A percentile compares a stretch with the other conserved stretches of the same genome.
Conservation (phyloP, 2,329 filamentous ascomycete genomes). For the Paecilomyces niveus region DNA sequence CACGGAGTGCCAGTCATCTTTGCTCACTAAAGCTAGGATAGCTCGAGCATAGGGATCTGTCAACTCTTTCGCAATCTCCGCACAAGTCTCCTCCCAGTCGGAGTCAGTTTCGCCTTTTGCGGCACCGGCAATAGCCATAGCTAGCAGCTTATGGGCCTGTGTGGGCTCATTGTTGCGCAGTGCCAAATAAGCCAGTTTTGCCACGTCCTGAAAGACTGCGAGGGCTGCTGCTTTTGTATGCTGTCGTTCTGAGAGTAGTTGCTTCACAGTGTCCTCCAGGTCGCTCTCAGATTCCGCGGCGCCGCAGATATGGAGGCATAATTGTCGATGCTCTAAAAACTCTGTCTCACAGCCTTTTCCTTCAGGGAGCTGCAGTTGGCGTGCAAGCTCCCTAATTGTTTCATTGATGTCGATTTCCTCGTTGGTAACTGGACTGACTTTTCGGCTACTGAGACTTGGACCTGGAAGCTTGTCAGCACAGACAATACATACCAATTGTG, state of each 20-base stretch:
- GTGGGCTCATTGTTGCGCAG: conserved; percentile 47
- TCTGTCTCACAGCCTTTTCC: conserved; percentile 46
- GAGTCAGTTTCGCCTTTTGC: conserved; percentile 43
- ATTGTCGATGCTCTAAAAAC: conserved; percentile 49
- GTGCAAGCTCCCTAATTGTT: conserved; percentile 45
- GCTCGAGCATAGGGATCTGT: conserved; percentile 56
- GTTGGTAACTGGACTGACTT: conserved; percentile 17
- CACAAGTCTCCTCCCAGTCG: conserved; percentile 55
- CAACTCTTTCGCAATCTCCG: conserved; percentile 56
- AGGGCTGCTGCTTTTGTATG: conserved; percentile 58
- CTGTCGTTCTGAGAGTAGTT: conserved; percentile 46
- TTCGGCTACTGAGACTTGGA: conserved; percentile 24
- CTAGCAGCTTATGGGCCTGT: conserved; percentile 50
- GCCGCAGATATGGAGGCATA: conserved; percentile 55
- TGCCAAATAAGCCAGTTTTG: conserved; percentile 51
- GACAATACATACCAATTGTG: conserved; percentile 5
- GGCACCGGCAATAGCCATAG: conserved; percentile 45
- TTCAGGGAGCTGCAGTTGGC: conserved; percentile 44
- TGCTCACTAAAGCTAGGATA: conserved; percentile 53
- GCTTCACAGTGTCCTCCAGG: conserved; percentile 42
- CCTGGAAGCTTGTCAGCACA: conserved; percentile 16
- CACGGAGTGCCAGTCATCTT: conserved; percentile 53
- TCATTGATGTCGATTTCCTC: conserved; percentile 21
- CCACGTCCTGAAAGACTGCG: conserved; percentile 54
- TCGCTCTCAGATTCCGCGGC: conserved; percentile 48